Conservation (phyloP, 768 basidiomycete species). For the Xerocomellus amylosporus region DNA sequence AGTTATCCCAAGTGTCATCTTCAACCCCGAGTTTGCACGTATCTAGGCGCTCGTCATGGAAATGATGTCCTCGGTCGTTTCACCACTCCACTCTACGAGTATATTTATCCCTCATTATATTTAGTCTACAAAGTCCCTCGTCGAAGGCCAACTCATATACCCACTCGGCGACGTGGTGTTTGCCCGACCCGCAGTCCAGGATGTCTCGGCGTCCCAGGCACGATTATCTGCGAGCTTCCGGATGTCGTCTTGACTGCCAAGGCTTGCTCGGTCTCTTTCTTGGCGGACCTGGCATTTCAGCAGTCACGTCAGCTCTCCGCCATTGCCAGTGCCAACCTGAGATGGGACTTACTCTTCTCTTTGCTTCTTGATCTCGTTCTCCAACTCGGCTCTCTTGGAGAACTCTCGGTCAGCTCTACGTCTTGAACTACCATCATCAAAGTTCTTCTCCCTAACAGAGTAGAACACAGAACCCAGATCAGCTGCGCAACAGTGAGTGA, state of each 20-base stretch:
- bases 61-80: neutral
- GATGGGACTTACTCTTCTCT: constrained; percentile 55
- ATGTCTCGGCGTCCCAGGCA: constrained; percentile 79
- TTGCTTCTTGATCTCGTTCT: constrained; percentile 85
- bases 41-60: constrained; percentile 2
- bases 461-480: constrained; percentile 96
- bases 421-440: constrained; percentile 81
- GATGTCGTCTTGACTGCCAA: constrained; percentile 51
- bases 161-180: constrained; percentile 72
- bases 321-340: neutral
- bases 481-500: constrained; percentile 45
- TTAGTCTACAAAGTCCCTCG: neutral
- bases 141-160: constrained; percentile 44
- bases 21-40: neutral
- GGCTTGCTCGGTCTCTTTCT: constrained; percentile 60
- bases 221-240: constrained; percentile 63
- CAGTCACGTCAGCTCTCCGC: constrained; percentile 6
- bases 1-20: constrained; percentile 1
- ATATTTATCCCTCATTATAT: constrained; percentile 2
- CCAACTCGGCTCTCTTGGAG: constrained; percentile 85
- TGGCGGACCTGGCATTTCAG: constrained; percentile 47
- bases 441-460: constrained; percentile 97
- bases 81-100: neutral
- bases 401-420: constrained; percentile 86
- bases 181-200: constrained; percentile 64